phyloP scores from a whole-genome alignment of 2,329 filamentous ascomycete species.

The Pseudohalonectria lignicola region DNA sequence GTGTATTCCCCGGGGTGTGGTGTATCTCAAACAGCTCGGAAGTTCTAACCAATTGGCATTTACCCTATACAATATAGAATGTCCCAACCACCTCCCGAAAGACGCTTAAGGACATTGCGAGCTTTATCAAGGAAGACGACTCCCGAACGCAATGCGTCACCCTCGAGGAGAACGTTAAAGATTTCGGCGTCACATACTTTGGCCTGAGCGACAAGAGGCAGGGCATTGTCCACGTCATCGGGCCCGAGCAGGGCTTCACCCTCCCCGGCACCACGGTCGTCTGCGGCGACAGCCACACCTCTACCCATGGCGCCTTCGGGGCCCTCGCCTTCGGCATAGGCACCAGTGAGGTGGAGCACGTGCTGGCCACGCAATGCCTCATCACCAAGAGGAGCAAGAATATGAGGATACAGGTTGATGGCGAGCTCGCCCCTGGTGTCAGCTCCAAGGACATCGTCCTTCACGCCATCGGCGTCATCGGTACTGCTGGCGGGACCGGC shows the following conservation, averaged over 20 bases:
- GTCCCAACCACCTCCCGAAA: conserved; percentile 87
- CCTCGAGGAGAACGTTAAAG: conserved; percentile 93
- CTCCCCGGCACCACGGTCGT: conserved; percentile 94
- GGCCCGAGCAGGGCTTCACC: conserved; percentile 97
- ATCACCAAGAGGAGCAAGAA: conserved; percentile 96
- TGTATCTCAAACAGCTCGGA: too few relatives aligned
- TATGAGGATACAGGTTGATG: conserved; percentile 94
- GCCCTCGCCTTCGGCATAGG: conserved; percentile 93
- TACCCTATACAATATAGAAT: too few relatives aligned
- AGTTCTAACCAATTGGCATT: too few relatives aligned
- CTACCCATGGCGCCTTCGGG: conserved; percentile 94
- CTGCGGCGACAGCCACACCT: conserved; percentile 96
- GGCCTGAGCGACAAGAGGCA: conserved; percentile 93
- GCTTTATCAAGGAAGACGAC: conserved; percentile 91
- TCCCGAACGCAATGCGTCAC: conserved; percentile 90
- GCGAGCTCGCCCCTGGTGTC: conserved; percentile 78
- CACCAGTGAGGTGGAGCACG: conserved; percentile 96
- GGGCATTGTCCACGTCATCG: conserved; percentile 97
- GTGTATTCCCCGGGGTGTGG: too few relatives aligned
- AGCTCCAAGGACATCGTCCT: conserved; percentile 94
- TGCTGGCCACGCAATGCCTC: conserved; percentile 89
- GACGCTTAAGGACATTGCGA: conserved; percentile 83
- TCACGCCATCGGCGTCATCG: conserved; percentile 85
- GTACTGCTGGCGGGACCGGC: conserved; percentile 89
- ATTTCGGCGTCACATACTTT: conserved; percentile 95